Evolutionary conservation across 768 basidiomycete species (phyloP).

Genomic region (Mycena kentingensis): DNA sequence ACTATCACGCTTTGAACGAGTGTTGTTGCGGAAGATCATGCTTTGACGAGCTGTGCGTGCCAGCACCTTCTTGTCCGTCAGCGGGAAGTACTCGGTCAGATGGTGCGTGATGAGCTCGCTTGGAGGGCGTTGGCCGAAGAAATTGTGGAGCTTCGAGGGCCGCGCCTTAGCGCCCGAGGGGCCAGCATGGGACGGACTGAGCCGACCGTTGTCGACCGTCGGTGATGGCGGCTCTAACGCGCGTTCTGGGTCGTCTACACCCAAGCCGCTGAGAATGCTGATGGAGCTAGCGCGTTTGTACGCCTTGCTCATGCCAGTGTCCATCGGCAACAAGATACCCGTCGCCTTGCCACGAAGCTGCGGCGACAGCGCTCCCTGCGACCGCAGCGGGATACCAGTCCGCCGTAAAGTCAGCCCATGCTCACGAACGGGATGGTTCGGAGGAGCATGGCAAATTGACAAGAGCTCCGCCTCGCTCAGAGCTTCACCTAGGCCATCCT

Average conservation of each 20-base stretch:
- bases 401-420: constrained; percentile 76
- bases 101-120: constrained; percentile 96
- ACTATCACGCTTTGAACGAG: constrained; percentile 48
- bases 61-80: constrained; percentile 87
- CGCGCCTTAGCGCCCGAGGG: constrained; percentile 46
- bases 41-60: constrained; percentile 87
- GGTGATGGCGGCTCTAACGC: constrained; percentile 64
- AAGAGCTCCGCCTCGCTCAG: constrained; percentile 82
- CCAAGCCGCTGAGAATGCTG: constrained; percentile 91
- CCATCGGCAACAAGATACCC: constrained; percentile 27
- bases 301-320: constrained; percentile 45
- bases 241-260: constrained; percentile 78
- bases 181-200: constrained; percentile 31
- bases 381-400: constrained; percentile 43
- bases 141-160: constrained; percentile 83
- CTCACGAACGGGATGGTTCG: constrained; percentile 77
- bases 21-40: constrained; percentile 66
- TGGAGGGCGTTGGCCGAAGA: constrained; percentile 97
- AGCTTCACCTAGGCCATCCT: constrained; percentile 62
- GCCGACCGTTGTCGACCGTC: constrained; percentile 34
- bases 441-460: constrained; percentile 78
- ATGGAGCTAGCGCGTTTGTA: constrained; percentile 93
- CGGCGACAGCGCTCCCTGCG: constrained; percentile 45
- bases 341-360: constrained; percentile 31
- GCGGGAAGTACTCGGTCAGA: constrained; percentile 93